Evolutionary conservation across 1,139 yeast genomes (phyloP).

Genomic region (Debaryomyces sp.): DNA sequence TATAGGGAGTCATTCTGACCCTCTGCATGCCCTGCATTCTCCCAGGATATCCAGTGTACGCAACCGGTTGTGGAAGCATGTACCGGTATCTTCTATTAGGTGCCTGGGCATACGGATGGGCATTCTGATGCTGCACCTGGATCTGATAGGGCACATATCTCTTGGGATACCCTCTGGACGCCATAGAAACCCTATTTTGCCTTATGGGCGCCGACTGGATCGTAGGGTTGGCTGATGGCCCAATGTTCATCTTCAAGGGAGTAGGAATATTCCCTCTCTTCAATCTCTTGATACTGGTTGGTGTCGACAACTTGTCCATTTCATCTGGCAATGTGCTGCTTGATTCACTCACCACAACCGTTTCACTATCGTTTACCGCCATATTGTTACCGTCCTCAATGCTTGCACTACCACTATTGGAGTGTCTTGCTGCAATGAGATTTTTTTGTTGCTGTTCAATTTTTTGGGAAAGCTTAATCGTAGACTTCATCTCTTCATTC

Average conservation of each 20-base stretch:
- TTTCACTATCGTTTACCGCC: background rate
- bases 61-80: conserved; percentile 3
- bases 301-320: conserved; percentile 23
- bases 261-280: conserved; percentile 49
- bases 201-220: conserved; percentile 51
- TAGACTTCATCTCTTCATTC: conserved; percentile 49
- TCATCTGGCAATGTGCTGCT: conserved; percentile 13
- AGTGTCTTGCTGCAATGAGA: conserved; percentile 45
- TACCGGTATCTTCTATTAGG: conserved; percentile 2
- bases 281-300: conserved; percentile 31
- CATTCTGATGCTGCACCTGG: conserved; percentile 14
- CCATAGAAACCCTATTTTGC: conserved; percentile 9
- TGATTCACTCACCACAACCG: conserved; percentile 3
- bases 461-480: conserved; percentile 46
- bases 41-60: conserved; percentile 1
- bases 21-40: conserved; percentile 1
- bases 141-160: conserved; percentile 11
- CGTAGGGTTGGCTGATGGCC: conserved; percentile 27
- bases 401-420: conserved; percentile 6
- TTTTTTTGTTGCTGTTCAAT: conserved; percentile 53
- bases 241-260: conserved; percentile 32
- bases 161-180: conserved; percentile 3
- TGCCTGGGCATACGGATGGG: conserved; percentile 4
- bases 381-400: conserved; percentile 11
- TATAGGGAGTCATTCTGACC: conserved; percentile 5